A percentile compares a stretch with the other conserved stretches of the same genome.
phyloP scores from a whole-genome alignment of 2,329 filamentous ascomycete species.

The Allantophomopsis lycopodina region DNA sequence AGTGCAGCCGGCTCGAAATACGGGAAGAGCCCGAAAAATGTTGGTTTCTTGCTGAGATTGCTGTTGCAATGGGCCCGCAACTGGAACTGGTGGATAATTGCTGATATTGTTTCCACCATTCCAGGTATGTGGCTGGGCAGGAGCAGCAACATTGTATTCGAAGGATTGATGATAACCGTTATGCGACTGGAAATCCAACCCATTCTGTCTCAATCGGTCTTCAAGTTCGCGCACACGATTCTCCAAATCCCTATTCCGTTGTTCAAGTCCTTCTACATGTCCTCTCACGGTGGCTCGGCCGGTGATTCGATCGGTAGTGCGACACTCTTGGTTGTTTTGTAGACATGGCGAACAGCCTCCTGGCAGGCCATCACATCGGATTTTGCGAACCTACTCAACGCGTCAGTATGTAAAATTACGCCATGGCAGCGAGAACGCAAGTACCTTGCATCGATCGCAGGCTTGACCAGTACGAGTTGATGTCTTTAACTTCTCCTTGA shows the following conservation, averaged over 20 bases:
- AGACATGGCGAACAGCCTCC: slow-evolving; percentile 74
- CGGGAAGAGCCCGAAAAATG: slow-evolving; percentile 10
- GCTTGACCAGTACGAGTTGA: slow-evolving; percentile 64
- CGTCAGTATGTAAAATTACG: slow-evolving; percentile 3
- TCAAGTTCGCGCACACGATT: slow-evolving; percentile 56
- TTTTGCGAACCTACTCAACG: slow-evolving; percentile 57
- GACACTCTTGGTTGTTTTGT: slow-evolving; percentile 61
- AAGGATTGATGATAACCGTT: slow-evolving; percentile 14
- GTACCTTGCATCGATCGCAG: slow-evolving; percentile 77
- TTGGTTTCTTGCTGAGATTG: slow-evolving; percentile 9
- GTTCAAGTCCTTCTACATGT: slow-evolving; percentile 64
- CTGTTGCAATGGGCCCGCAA: slow-evolving; percentile 1
- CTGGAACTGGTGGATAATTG: slow-evolving; percentile 1
- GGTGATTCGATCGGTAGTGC: slow-evolving; percentile 77
- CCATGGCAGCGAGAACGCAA: not conserved
- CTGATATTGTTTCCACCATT: slow-evolving; percentile 3
- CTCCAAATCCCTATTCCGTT: slow-evolving; percentile 54
- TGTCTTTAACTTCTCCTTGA: slow-evolving; percentile 37
- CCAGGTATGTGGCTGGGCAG: not conserved
- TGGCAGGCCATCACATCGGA: slow-evolving; percentile 69
- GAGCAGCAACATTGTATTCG: slow-evolving; percentile 7
- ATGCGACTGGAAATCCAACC: slow-evolving; percentile 41
- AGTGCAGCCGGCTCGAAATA: slow-evolving; percentile 19
- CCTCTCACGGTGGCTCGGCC: slow-evolving; percentile 68
- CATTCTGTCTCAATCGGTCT: slow-evolving; percentile 44